These are phyloP conservation scores for Penicillium diatomitis DNA, from an alignment of 495 filamentous ascomycete genomes.

Conservation along the genomic window DNA sequence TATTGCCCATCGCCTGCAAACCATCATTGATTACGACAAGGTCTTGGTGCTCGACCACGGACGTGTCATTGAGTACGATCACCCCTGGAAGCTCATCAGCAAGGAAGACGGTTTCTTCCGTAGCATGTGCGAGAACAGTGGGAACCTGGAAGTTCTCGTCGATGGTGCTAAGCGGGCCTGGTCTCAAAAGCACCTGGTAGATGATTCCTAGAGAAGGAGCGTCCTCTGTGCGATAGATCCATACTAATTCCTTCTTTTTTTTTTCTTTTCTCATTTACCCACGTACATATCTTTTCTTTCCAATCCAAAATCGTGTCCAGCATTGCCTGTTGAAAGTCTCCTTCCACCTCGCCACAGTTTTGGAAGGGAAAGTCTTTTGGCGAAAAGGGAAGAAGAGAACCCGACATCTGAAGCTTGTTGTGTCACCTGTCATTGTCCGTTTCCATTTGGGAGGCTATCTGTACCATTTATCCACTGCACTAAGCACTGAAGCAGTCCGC, in stretches of 20 bases:
- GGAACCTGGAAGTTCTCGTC: slow-evolving; percentile 64
- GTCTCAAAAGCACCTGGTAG: slow-evolving; percentile 44
- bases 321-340: too few relatives aligned
- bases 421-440: too few relatives aligned
- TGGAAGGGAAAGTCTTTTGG: too few relatives aligned
- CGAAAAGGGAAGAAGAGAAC: too few relatives aligned
- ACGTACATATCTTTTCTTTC: not conserved
- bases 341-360: too few relatives aligned
- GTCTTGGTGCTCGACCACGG: slow-evolving; percentile 95
- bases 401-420: too few relatives aligned
- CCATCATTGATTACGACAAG: slow-evolving; percentile 96
- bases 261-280: not conserved
- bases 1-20: slow-evolving; percentile 95
- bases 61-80: slow-evolving; percentile 74
- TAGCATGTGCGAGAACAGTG: slow-evolving; percentile 93
- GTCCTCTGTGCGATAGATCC: not conserved
- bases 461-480: too few relatives aligned
- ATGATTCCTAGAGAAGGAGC: slow-evolving; percentile 27
- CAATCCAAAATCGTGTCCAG: too few relatives aligned
- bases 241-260: not conserved
- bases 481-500: too few relatives aligned
- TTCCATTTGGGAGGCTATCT: too few relatives aligned
- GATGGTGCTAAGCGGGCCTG: slow-evolving; percentile 70
- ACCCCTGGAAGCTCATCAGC: slow-evolving; percentile 70
- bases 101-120: slow-evolving; percentile 64